Evolutionary conservation across 225 moss, liverwort and hornwort genomes (phyloP), one percentile per base, ranked within the genome.

Genomic region (Sphagnum contortum): DNA sequence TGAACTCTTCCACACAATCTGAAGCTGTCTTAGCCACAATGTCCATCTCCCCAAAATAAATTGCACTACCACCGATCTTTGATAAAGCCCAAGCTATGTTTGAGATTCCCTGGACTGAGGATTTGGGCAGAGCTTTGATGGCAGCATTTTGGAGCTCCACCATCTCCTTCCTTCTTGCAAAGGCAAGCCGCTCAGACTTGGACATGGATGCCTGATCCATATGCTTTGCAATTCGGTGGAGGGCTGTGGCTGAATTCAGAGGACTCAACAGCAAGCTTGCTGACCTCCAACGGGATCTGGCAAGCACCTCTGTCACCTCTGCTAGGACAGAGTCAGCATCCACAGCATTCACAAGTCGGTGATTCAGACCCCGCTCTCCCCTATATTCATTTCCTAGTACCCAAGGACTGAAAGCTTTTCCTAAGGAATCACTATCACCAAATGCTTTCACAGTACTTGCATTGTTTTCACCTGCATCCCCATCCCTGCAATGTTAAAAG

Each of bases 61-160:
- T 70, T 5, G 75, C 59, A 65, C 70, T 86, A 29, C 93, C 91
- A 70, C 91, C 98, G 5, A 93, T 87, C 76, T 89, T 98, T 6
- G 91, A 89, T 12, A 93, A 70, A 44, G 91, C 89, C 93, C 86
- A 98, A 2, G 91, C 79, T 68, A 98, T 91, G 44, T 98, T 98
- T 8, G 91, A 86, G 13, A 93, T 63, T n/a, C 93, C 85, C 68
- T 88, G 98, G 2, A 80, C 83, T 12, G 90, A 87, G 68, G 85
- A 87, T 62, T 66, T 71, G 12, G 85, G 73, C 50, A 93, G 77
- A 7, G 75, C 73, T 62, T 82, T 79, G 49, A 81, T 82, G 47
- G 75, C 86, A 73, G 74, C 83, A 50, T 61, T 68, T 3, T 91
- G 76, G 52, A 98, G 70, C 3, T 71, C 64, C 53, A 64, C 81